Evolutionary conservation across 2,329 filamentous ascomycete species (phyloP).

Genomic region (Alternaria gansuensis): DNA sequence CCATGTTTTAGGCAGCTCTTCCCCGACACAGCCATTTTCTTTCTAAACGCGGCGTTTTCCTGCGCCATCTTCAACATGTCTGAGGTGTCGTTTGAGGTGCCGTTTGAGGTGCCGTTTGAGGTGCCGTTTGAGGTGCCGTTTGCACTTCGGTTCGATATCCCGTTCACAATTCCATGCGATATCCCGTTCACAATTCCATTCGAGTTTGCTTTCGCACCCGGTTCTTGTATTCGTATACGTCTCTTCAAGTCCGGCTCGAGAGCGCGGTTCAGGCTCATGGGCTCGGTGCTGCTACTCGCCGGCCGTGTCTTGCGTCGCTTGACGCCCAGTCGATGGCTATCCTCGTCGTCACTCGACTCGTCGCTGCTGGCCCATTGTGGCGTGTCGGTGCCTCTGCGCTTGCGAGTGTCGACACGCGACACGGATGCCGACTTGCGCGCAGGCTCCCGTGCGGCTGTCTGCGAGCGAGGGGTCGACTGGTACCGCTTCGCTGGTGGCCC

Average conservation of each 20-base stretch:
- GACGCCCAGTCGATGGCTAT: conserved; percentile 39
- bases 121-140: conserved; percentile 14
- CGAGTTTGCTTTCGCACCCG: conserved; percentile 10
- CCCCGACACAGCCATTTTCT: conserved; percentile 24
- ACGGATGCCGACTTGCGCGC: conserved; percentile 41
- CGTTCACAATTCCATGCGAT: conserved; percentile 13
- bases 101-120: conserved; percentile 10
- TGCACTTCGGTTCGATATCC: too few species aligned
- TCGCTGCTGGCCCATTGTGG: conserved; percentile 49
- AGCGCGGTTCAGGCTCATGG: conserved; percentile 46
- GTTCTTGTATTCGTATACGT: conserved; percentile 43
- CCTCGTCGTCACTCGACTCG: conserved; percentile 42
- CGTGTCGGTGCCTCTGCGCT: conserved; percentile 49
- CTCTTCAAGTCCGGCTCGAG: conserved; percentile 50
- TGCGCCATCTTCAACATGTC: conserved; percentile 14
- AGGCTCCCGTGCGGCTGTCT: conserved; percentile 29
- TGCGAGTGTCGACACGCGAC: conserved; percentile 38
- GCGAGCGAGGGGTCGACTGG: conserved; percentile 31
- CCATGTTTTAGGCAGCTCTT: conserved; percentile 52
- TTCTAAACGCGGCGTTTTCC: conserved; percentile 20
- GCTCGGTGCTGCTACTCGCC: conserved; percentile 51
- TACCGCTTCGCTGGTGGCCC: conserved; percentile 42
- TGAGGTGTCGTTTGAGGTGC: conserved; percentile 12
- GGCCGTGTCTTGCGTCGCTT: conserved; percentile 46
- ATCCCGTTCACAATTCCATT: conserved; percentile 10